Evolutionary conservation across 768 basidiomycete species (phyloP), one percentile per base, ranked within the genome.

Genomic region (Gymnopilus dilepis): DNA sequence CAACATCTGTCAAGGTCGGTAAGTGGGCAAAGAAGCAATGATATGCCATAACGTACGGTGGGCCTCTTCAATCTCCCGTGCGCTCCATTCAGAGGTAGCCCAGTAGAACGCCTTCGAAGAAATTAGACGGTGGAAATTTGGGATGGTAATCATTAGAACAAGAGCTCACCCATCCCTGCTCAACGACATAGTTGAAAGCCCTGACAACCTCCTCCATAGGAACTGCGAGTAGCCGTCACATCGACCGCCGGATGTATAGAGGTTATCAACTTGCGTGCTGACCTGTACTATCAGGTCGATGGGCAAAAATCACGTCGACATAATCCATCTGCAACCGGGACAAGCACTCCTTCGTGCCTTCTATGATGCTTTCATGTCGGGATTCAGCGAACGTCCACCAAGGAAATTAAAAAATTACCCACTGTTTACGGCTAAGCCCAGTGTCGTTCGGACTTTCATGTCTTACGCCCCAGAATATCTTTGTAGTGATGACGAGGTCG

Each of bases 11-110:
- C 40, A 30, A 52, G 42, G 4, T 43, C n/a, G 45, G 22, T 33
- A 19, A 34, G 22, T 9, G 19, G 31, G 11, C n/a, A 52, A 11
- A 34, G 21, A 17, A 17, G 21, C 19, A 13, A 56, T 51, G 33
- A 28, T n/a, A 22, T 52, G 64, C 6, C 22, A 58, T 17, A 31
- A 67, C 85, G 52, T 65, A 87, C 85, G 82, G 67, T 83, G 77
- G 13, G 87, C 88, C 69, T 88, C 88, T 72, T 87, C 84, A 62
- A 91, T 88, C 59, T 90, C 82, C 28, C 76, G 74, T 2, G 91
- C 87, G 53, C 80, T 83, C 92, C 92, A 94, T 72, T 94, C 92
- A 8, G 87, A 89, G 0, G 90, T 91, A 24, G 79, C 90, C 89
- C 89, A 90, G 70, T 88, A 89, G 72, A 82, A 85, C 3, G 87